Evolutionary conservation across 1,284 basidiomycete species (phyloP).

Genomic region (Agaricales sp.): DNA sequence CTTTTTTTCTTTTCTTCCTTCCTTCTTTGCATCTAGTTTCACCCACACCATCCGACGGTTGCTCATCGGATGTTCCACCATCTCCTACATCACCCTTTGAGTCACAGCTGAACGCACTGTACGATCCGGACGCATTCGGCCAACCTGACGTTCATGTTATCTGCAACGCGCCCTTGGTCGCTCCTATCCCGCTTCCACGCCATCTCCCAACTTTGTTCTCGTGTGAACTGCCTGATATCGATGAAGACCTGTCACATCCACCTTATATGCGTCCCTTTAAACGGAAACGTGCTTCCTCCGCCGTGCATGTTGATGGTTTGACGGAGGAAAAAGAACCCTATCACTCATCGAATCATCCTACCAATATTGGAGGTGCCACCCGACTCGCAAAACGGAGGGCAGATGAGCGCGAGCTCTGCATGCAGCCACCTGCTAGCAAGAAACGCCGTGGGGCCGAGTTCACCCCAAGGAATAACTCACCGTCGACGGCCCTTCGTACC

Average conservation of each 20-base stretch:
- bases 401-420: background rate
- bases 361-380: background rate
- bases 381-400: background rate
- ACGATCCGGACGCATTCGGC: too few relatives aligned
- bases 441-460: too few relatives aligned
- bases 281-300: constrained; percentile 37
- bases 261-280: constrained; percentile 49
- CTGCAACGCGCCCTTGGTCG: constrained; percentile 54
- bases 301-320: constrained; percentile 19
- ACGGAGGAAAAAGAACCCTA: too few relatives aligned
- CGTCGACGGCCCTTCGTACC: background rate
- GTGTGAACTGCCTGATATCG: constrained; percentile 55
- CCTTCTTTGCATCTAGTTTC: background rate
- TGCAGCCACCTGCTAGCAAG: background rate
- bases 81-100: constrained; percentile 10
- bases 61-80: constrained; percentile 12
- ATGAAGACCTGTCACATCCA: constrained; percentile 59
- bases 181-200: constrained; percentile 56
- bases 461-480: background rate
- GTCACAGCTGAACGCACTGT: background rate
- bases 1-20: too few relatives aligned
- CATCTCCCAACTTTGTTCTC: constrained; percentile 59
- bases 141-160: constrained; percentile 32
- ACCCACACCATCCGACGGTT: background rate
- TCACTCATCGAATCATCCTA: background rate